Evolutionary conservation across 2,329 filamentous ascomycete genomes (phyloP).

Genomic region (Neopestalotiopsis sp.): DNA sequence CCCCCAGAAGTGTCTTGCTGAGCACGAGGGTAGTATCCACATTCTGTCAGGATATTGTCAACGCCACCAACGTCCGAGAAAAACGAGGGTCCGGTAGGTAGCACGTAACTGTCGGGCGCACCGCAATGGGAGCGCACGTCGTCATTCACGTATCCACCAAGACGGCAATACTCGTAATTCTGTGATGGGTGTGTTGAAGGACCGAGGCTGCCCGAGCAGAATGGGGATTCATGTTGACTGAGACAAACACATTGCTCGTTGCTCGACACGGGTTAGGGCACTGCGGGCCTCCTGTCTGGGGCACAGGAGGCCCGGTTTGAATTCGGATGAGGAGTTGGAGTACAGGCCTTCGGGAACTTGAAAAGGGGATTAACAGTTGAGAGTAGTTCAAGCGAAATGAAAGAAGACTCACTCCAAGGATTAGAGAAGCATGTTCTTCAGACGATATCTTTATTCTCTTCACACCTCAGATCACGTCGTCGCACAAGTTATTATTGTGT

Average conservation of each 20-base stretch:
- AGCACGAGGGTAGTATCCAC: not conserved
- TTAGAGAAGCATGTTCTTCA: no score
- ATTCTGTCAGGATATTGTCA: constrained; percentile 2
- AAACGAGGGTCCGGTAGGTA: not conserved
- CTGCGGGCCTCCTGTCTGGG: constrained; percentile 15
- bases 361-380: no score
- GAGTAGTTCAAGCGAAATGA: no score
- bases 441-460: no score
- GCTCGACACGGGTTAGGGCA: constrained; percentile 7
- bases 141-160: not conserved
- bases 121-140: constrained; percentile 1
- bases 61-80: not conserved
- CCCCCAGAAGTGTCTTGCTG: constrained; percentile 5
- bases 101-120: constrained; percentile 5
- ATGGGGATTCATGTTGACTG: constrained; percentile 5
- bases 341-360: not conserved
- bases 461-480: no score
- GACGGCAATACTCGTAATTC: not conserved
- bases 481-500: no score
- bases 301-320: constrained; percentile 9
- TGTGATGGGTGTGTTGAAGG: constrained; percentile 9
- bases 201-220: not conserved
- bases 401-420: no score
- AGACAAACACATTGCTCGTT: constrained; percentile 12
- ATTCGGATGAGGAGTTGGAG: not conserved